Conservation (phyloP, 352 stramenopile species). For the Phytophthora fragariaefolia region DNA sequence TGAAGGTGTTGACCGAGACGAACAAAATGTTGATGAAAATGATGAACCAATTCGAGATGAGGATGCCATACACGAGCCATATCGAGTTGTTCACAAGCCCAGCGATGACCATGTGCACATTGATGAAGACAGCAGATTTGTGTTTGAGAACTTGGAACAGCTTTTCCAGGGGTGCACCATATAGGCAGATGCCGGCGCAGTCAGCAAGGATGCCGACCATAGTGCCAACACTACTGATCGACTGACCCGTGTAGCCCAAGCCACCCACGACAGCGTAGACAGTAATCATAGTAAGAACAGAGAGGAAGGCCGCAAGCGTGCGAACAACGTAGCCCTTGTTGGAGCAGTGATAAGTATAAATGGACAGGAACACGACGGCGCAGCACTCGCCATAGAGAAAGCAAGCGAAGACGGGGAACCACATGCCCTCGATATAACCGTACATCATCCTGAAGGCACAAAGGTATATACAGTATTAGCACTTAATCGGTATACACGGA, state of each 20-base stretch:
- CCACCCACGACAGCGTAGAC: conserved; percentile 49
- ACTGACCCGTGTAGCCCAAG: conserved; percentile 42
- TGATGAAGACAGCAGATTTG: conserved; percentile 57
- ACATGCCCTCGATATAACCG: conserved; percentile 45
- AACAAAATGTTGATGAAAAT: conserved; percentile 42
- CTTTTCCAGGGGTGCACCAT: conserved; percentile 50
- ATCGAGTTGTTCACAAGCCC: conserved; percentile 52
- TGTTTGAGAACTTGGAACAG: conserved; percentile 47
- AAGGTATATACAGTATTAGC: no score
- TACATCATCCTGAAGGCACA: conserved; percentile 49
- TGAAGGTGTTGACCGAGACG: conserved; percentile 37
- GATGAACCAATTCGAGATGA: conserved; percentile 48
- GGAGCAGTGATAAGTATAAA: conserved; percentile 47
- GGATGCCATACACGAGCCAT: conserved; percentile 43
- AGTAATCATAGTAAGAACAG: conserved; percentile 36
- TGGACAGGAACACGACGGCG: conserved; percentile 38
- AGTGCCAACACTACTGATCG: conserved; percentile 26
- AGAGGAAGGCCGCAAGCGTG: conserved; percentile 29
- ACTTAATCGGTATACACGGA: no score
- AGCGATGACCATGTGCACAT: conserved; percentile 58
- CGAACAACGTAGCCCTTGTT: conserved; percentile 37
- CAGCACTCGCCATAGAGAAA: conserved; percentile 48
- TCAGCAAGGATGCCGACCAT: conserved; percentile 40
- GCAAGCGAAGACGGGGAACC: conserved; percentile 55
- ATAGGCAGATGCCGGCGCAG: conserved; percentile 49